A percentile compares a stretch with the other conserved stretches of the same genome.
Evolutionary conservation across 352 stramenopile genomes (phyloP).

Genomic region (Phytopythium montanum): DNA sequence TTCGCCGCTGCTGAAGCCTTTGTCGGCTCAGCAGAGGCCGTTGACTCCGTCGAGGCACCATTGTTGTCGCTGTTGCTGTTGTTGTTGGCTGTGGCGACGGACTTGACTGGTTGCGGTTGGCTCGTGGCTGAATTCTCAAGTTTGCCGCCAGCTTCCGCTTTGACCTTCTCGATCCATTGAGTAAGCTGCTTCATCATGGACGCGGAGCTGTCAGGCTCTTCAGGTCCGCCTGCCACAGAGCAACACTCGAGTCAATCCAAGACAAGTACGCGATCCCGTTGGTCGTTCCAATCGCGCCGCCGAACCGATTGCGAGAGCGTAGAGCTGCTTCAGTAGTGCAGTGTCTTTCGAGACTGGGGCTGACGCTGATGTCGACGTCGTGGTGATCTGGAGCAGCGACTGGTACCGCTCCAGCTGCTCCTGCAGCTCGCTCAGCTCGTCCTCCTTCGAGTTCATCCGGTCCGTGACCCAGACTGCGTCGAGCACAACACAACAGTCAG

Average conservation of each 20-base stretch:
- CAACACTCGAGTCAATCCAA: not conserved
- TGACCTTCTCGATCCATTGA: conserved; percentile 26
- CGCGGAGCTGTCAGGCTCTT: conserved; percentile 11
- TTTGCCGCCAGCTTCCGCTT: not conserved
- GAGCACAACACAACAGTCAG: conserved; percentile 1
- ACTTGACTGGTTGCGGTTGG: not conserved
- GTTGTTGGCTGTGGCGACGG: not conserved
- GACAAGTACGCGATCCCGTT: not conserved
- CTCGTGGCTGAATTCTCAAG: not conserved
- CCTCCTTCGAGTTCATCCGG: conserved; percentile 87
- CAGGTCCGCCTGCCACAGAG: conserved; percentile 10
- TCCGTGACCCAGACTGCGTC: conserved; percentile 83
- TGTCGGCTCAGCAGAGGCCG: not conserved
- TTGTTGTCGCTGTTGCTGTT: not conserved
- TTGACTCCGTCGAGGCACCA: not conserved
- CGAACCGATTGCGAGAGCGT: conserved; percentile 30
- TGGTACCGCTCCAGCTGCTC: conserved; percentile 86
- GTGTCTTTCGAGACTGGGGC: conserved; percentile 17
- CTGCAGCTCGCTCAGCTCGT: conserved; percentile 80
- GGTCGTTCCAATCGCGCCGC: not conserved
- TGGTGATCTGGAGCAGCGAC: conserved; percentile 63
- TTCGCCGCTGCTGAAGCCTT: not conserved
- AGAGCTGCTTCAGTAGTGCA: conserved; percentile 34
- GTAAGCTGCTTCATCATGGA: conserved; percentile 23
- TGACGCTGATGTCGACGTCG: conserved; percentile 9